A percentile compares a stretch with the other conserved stretches of the same genome.
phyloP scores from a whole-genome alignment of 768 basidiomycete genomes.

The Phanerodontia chrysosporium region DNA sequence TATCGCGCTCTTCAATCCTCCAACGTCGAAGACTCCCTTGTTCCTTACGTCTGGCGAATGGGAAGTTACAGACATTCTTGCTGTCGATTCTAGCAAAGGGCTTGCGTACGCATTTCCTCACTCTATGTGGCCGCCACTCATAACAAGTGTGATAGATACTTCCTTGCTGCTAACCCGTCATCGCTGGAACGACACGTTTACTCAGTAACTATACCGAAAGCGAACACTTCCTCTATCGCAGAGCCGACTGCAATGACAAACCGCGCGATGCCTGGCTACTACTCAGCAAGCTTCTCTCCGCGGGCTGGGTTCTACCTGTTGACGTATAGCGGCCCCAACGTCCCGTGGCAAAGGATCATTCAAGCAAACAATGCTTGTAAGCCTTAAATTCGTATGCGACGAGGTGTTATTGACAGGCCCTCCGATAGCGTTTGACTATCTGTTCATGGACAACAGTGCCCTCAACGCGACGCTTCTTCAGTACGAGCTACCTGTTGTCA shows the following conservation, averaged over 20 bases:
- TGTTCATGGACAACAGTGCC: conserved; percentile 65
- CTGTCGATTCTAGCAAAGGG: conserved; percentile 62
- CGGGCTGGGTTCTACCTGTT: conserved; percentile 81
- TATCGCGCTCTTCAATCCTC: conserved; percentile 86
- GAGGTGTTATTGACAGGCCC: conserved; percentile 13
- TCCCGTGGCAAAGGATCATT: conserved; percentile 85
- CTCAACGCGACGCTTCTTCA: conserved; percentile 60
- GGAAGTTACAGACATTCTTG: conserved; percentile 83
- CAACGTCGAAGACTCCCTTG: conserved; percentile 59
- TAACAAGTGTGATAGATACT: conserved; percentile 55
- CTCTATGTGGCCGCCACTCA: not conserved
- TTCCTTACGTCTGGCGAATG: conserved; percentile 87
- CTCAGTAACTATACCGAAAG: conserved; percentile 65
- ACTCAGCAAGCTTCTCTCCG: conserved; percentile 76
- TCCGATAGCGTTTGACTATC: conserved; percentile 51
- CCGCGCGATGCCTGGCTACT: conserved; percentile 46
- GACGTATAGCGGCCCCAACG: conserved; percentile 71
- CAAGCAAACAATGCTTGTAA: conserved; percentile 45
- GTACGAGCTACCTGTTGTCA: conserved; percentile 70
- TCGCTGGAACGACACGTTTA: conserved; percentile 84
- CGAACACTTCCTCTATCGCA: conserved; percentile 18
- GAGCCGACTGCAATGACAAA: conserved; percentile 46
- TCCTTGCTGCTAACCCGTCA: conserved; percentile 78
- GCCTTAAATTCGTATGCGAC: conserved; percentile 13
- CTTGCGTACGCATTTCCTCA: conserved; percentile 49